Evolutionary conservation across 371 early-diverging fungal species (phyloP), one percentile per base, ranked within the genome.

Genomic region (Mucor indicus): DNA sequence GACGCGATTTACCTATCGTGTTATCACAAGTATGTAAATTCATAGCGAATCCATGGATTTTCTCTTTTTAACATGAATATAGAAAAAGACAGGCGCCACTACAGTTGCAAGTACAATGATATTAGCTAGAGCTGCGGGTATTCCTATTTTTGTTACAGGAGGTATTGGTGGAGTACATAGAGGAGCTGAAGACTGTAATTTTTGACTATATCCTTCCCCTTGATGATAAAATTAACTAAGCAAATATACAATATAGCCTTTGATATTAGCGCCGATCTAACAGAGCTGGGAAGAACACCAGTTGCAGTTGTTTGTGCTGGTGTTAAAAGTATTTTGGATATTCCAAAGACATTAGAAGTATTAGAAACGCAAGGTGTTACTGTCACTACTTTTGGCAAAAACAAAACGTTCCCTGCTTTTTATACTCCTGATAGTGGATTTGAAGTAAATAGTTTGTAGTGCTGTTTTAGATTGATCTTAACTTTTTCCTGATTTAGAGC

Each of bases 101-200:
- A 97, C 98, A 0, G 96, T 97, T 8, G 82, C 93, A 0, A 84
- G 84, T 4, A 96, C 97, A 0, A 90, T 96, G 89, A 50, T 87
- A 11, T 71, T 87, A 4, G 96, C 98, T 2, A 80, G 90, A 55
- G 67, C 69, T 32, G 90, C 87, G 4, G 95, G 93, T 7, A 94
- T 97, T 42, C 61, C 74, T 19, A 69, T 97, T 0, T 96, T 97
- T 79, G 95, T 91, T 13, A 96, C 98, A 2, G 98, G 98, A 15
- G 98, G 97, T 8, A 95, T 97, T 42, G 98, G 98, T 29, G 98
- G 98, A 29, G 97, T 93, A 15, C 97, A 96, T 50, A 79, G 96
- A 11, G 92, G 89, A 7, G 92, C 83, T 13, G 86, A 90, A 44
- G 44, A 64, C 25, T 82, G 87, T 69, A 81, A 68, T 75, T 33